A percentile compares a stretch with the other conserved stretches of the same genome.
Conservation (phyloP, 148 eudicot genomes). For the Pouteria glomerata region DNA sequence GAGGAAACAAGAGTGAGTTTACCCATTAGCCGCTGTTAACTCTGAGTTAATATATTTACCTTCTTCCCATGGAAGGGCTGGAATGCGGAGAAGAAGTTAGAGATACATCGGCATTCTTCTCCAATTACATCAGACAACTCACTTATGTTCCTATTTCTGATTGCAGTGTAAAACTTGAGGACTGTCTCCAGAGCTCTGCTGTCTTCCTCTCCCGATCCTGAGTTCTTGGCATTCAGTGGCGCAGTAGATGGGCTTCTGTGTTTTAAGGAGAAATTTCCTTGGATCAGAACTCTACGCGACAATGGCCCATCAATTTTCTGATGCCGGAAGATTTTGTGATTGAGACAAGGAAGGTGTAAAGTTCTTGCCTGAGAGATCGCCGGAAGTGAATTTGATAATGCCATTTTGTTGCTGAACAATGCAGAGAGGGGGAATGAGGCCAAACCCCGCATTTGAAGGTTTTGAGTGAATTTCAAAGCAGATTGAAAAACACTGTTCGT, state of each 20-base stretch:
- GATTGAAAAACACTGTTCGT: background rate
- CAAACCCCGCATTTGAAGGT: background rate
- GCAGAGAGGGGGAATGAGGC: background rate
- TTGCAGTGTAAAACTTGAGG: slow-evolving; percentile 38
- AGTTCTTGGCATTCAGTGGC: slow-evolving; percentile 7
- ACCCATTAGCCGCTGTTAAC: too few relatives aligned
- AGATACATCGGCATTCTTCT: slow-evolving; percentile 54
- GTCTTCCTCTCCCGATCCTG: slow-evolving; percentile 24
- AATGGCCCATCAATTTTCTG: background rate
- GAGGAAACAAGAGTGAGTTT: too few relatives aligned
- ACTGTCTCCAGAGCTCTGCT: slow-evolving; percentile 37
- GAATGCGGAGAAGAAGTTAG: slow-evolving; percentile 39
- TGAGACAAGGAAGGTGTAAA: background rate
- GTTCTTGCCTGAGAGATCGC: background rate
- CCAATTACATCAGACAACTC: slow-evolving; percentile 46
- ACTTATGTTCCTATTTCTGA: slow-evolving; percentile 30
- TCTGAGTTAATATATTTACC: slow-evolving; percentile 25
- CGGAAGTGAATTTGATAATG: background rate
- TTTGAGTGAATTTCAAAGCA: background rate
- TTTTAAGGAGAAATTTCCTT: background rate
- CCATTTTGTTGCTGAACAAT: background rate
- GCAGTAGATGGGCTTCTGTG: background rate
- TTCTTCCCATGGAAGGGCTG: slow-evolving; percentile 51
- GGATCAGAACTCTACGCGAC: background rate
- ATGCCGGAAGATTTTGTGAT: background rate